Evolutionary conservation across 345 rosid genomes (phyloP).

Genomic region (Pugionium dolabratum): DNA sequence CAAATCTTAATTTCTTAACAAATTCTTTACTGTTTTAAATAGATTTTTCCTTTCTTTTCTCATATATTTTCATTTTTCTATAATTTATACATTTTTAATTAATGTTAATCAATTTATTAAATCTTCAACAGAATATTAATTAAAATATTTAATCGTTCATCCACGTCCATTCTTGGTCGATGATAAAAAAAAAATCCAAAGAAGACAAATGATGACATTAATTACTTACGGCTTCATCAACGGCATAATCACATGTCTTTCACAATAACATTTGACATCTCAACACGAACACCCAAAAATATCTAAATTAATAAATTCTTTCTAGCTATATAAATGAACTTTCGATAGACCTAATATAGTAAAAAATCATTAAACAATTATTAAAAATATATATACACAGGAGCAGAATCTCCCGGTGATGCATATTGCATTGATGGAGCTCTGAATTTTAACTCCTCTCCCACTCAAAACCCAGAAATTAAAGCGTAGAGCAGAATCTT

Average conservation of each 20-base stretch:
- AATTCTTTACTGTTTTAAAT: too few species aligned
- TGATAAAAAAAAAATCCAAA: too few species aligned
- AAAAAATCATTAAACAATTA: conserved; percentile 12
- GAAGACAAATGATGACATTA: conserved; percentile 8
- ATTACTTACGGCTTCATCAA: conserved; percentile 24
- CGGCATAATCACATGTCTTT: conserved; percentile 30
- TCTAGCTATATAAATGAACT: conserved; percentile 8
- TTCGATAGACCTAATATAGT: background rate
- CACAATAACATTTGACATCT: conserved; percentile 29
- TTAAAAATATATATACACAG: conserved; percentile 2
- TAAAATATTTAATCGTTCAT: too few species aligned
- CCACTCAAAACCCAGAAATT: conserved; percentile 21
- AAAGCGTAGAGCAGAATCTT: conserved; percentile 24
- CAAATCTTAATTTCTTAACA: too few species aligned
- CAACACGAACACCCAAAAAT: conserved; percentile 23
- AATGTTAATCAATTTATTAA: too few species aligned
- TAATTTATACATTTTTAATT: too few species aligned
- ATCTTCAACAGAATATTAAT: too few species aligned
- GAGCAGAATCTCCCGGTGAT: conserved; percentile 37
- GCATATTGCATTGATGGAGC: conserved; percentile 36
- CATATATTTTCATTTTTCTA: too few species aligned
- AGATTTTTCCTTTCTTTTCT: too few species aligned
- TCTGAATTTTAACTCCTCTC: conserved; percentile 31
- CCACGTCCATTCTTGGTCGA: too few species aligned
- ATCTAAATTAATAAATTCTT: background rate